phyloP scores from a whole-genome alignment of 2,329 filamentous ascomycete species.

The Arthrobotrys megalospora region DNA sequence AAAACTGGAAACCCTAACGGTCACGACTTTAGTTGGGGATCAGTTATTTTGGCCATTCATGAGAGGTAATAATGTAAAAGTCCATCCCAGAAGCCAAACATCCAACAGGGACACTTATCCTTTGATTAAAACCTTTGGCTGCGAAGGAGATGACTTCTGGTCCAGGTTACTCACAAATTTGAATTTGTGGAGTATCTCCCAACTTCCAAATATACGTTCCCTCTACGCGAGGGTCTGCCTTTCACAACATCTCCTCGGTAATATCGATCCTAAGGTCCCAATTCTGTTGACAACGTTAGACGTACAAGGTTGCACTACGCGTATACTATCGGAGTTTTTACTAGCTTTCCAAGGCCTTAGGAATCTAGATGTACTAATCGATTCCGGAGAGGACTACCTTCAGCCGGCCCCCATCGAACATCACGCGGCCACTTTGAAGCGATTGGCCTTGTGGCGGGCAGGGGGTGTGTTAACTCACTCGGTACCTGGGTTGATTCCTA shows the following conservation, averaged over 20 bases:
- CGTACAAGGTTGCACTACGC: neutral
- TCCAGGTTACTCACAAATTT: neutral
- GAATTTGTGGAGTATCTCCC: conserved; percentile 14
- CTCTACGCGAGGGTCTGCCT: conserved; percentile 2
- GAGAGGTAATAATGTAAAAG: neutral
- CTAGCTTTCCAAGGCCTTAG: conserved; percentile 33
- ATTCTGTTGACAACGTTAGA: conserved; percentile 36
- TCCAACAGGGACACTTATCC: neutral
- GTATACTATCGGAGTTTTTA: conserved; percentile 13
- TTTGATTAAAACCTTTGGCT: neutral
- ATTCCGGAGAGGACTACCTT: neutral
- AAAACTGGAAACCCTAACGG: neutral
- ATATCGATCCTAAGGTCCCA: conserved; percentile 8
- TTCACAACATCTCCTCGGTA: neutral
- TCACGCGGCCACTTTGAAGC: conserved; percentile 19
- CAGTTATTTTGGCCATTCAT: neutral
- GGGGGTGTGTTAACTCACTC: neutral
- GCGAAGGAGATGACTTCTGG: neutral
- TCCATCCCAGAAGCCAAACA: neutral
- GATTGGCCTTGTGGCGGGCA: conserved; percentile 11
- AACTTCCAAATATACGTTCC: conserved; percentile 31
- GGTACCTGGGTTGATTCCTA: neutral
- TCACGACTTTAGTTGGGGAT: neutral
- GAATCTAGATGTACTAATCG: conserved; percentile 22
- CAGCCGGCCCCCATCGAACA: conserved; percentile 22